Evolutionary conservation across 306 rosid species (phyloP), one percentile per base, ranked within the genome.

Genomic region (Quercus robur): DNA sequence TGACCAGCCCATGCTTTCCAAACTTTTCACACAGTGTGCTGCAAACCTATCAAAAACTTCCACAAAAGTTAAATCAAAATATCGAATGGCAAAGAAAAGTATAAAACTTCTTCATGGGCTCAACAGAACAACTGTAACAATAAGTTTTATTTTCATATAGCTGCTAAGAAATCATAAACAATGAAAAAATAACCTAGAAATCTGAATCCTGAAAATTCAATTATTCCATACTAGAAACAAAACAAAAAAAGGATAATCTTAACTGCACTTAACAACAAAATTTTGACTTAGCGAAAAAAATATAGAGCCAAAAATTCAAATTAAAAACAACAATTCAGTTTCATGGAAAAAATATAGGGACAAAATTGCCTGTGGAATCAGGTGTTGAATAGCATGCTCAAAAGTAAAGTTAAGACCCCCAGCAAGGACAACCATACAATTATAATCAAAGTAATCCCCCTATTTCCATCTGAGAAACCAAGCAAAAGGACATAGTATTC

Each of bases 1-100:
- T 93, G 57, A 88, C 98, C 87, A 93, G 79, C 41, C 98, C 99
- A 80, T 90, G 97, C 81, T 91, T 93, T 70, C 99, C 99, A 78
- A 95, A 93, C 81, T 88, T 95, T 4, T 95, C 98, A 11, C 90
- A 80, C 13, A 95, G 70, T 56, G 68, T 91, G 86, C 94, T 86
- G 73, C 99, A 95, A 3, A 89, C 99, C 99, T 95, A 75, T 62
- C 64, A 44, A 44, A 23, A 74, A 78, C 25, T 49, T 56, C 69
- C 80, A 68, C 78, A 56, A 19, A 71, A 41, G 8, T 71, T 54
- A 54, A 23, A 12, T 28, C 25, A 62, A 55, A 57, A 67, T 2
- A 23, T 66, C 31, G 51, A 63, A 78, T 8, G 49, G 75, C 25
- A 58, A 71, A 6, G 57, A 72, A 63, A 61, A 56, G 3, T 13